A percentile compares a stretch with the other conserved stretches of the same genome.
These are phyloP conservation scores for Crepidotus variabilis DNA, from an alignment of 768 basidiomycete genomes.

Conservation along the genomic window DNA sequence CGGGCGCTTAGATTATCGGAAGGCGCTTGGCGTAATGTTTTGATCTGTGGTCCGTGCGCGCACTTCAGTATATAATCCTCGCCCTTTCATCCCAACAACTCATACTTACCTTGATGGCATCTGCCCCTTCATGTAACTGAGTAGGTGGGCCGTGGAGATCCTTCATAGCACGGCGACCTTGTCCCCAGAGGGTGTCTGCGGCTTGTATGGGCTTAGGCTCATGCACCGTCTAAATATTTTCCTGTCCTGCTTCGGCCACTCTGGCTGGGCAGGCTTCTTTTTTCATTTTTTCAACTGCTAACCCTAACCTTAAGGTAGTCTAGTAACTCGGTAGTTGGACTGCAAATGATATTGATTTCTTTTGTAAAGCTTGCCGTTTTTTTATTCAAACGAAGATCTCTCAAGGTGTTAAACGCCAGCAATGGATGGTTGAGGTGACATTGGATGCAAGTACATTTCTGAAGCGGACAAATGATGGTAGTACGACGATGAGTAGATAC, in stretches of 20 bases:
- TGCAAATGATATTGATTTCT: background rate
- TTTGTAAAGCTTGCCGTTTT: too few relatives aligned
- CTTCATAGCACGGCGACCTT: slow-evolving; percentile 75
- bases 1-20: background rate
- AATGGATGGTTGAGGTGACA: too few relatives aligned
- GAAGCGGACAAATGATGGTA: too few relatives aligned
- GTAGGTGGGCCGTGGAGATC: slow-evolving; percentile 14
- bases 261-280: slow-evolving; percentile 54
- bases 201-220: slow-evolving; percentile 71
- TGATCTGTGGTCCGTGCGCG: background rate
- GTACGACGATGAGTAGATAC: too few relatives aligned
- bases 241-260: slow-evolving; percentile 68
- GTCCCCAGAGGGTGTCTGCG: slow-evolving; percentile 57
- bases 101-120: background rate
- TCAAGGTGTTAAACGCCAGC: too few relatives aligned
- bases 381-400: too few relatives aligned
- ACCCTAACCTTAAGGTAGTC: background rate
- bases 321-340: background rate
- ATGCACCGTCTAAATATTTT: slow-evolving; percentile 83
- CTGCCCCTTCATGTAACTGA: background rate
- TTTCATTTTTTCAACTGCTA: slow-evolving; percentile 14
- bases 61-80: background rate
- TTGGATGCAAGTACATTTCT: too few relatives aligned
- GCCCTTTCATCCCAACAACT: background rate
- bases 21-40: background rate